A percentile compares a stretch with the other conserved stretches of the same genome.
phyloP scores from a whole-genome alignment of 768 basidiomycete genomes.

The Lentinula sp. region DNA sequence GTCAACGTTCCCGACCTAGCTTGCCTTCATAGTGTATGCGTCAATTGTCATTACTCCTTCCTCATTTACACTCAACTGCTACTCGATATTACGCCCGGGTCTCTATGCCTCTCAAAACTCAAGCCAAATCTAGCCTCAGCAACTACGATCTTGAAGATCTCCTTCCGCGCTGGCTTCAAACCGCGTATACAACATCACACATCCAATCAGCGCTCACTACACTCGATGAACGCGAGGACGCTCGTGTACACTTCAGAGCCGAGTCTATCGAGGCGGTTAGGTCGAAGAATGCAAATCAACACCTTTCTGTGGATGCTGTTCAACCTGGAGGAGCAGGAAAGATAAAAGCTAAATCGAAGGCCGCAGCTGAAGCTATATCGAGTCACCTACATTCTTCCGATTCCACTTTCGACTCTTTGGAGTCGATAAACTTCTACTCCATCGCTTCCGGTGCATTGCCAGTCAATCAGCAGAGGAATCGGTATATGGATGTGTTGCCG shows the following conservation, averaged over 20 bases:
- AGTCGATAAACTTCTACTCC: background rate
- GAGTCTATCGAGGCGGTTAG: background rate
- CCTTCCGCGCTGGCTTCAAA: background rate
- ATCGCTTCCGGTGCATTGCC: background rate
- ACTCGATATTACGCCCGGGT: background rate
- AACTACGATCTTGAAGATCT: background rate
- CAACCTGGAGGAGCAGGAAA: background rate
- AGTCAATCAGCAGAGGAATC: conserved; percentile 45
- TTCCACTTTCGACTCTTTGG: background rate
- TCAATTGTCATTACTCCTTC: background rate
- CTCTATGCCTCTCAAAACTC: background rate
- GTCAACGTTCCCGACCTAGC: background rate
- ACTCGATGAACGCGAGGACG: background rate
- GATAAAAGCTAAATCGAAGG: background rate
- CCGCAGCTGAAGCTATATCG: background rate
- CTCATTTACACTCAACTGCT: background rate
- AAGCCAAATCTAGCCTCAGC: background rate
- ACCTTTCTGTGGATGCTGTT: background rate
- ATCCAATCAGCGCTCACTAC: background rate
- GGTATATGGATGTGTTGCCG: conserved; percentile 68
- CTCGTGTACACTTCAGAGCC: background rate
- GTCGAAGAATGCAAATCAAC: background rate
- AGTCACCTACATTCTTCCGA: background rate
- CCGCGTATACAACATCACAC: background rate
- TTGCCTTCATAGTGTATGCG: background rate